Evolutionary conservation across 768 basidiomycete genomes (phyloP).

Genomic region (Mycena crocata): DNA sequence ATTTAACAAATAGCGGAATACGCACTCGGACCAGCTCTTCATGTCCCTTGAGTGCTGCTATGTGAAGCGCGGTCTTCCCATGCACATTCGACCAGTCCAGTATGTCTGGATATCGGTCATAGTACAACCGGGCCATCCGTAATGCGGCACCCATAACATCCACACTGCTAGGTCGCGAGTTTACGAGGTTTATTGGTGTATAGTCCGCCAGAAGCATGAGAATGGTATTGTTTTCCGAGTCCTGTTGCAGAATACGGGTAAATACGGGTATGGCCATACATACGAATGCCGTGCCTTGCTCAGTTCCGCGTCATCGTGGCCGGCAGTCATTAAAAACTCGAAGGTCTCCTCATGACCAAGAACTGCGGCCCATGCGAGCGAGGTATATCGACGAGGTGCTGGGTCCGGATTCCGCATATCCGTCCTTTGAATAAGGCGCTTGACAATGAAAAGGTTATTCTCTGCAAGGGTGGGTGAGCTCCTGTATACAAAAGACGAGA

Average conservation of each 20-base stretch:
- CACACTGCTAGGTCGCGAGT: conserved; percentile 57
- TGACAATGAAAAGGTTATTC: conserved; percentile 94
- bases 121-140: conserved; percentile 89
- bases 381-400: conserved; percentile 80
- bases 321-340: conserved; percentile 85
- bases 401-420: conserved; percentile 95
- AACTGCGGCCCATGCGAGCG: conserved; percentile 91
- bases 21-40: conserved; percentile 88
- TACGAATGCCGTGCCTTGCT: conserved; percentile 73
- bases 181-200: conserved; percentile 54
- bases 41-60: conserved; percentile 89
- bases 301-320: conserved; percentile 94
- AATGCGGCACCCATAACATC: conserved; percentile 80
- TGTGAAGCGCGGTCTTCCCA: conserved; percentile 91
- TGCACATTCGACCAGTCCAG: conserved; percentile 93
- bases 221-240: conserved; percentile 92
- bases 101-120: conserved; percentile 86
- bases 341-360: conserved; percentile 93
- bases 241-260: conserved; percentile 60
- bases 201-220: conserved; percentile 93
- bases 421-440: conserved; percentile 84
- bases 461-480: conserved; percentile 60
- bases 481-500: neutral
- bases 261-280: conserved; percentile 11
- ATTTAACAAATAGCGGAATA: conserved; percentile 34